These are phyloP conservation scores for Fusarium metavorans DNA, from an alignment of 2,329 filamentous ascomycete species.

Conservation along the genomic window DNA sequence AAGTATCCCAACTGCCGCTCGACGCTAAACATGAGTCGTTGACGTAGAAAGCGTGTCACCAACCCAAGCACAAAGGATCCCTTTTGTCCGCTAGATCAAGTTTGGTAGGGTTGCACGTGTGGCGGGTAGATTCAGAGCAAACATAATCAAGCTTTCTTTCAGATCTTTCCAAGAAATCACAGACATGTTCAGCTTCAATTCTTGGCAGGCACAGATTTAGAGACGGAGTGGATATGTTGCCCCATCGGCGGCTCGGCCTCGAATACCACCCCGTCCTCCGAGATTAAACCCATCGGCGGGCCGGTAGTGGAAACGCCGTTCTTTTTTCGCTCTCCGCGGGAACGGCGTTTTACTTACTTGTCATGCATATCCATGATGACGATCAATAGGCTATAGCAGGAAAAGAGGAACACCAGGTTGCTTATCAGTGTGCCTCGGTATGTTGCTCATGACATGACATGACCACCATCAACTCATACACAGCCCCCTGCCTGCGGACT, in stretches of 20 bases:
- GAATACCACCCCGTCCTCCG: conserved; percentile 6
- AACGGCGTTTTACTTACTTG: not conserved
- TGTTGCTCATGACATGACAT: not conserved
- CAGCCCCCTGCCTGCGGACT: not conserved
- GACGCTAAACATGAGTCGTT: not conserved
- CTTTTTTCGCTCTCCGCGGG: not conserved
- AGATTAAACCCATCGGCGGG: not conserved
- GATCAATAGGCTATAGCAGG: not conserved
- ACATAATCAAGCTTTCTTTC: not conserved
- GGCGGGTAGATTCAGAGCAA: not conserved
- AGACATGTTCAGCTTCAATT: not conserved
- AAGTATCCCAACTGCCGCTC: not conserved
- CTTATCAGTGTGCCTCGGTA: not conserved
- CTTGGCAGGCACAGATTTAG: not conserved
- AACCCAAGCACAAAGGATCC: not conserved
- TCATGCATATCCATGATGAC: not conserved
- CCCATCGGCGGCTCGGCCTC: conserved; percentile 20
- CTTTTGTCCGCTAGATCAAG: not conserved
- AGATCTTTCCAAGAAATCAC: not conserved
- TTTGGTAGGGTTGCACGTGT: conserved; percentile 2
- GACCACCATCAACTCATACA: not conserved
- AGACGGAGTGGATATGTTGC: not conserved
- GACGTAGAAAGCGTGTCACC: not conserved
- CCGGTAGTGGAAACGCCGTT: not conserved
- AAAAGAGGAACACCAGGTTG: too few species aligned